These are phyloP conservation scores for Fomitopsis schrenkii DNA, from an alignment of 1,284 basidiomycete genomes.

Conservation along the genomic window DNA sequence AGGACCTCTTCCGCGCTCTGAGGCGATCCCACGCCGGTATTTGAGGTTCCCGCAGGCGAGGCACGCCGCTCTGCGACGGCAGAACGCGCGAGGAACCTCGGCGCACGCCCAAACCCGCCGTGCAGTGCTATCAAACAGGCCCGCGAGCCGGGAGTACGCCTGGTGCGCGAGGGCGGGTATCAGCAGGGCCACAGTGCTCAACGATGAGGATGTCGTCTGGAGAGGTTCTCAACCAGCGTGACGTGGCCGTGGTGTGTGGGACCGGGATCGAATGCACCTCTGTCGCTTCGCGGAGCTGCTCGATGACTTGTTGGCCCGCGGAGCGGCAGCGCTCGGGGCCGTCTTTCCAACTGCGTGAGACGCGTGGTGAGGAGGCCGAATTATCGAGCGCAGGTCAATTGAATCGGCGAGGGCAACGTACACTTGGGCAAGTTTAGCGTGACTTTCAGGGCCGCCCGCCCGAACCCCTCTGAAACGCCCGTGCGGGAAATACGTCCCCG, in stretches of 20 bases:
- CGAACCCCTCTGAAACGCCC: slow-evolving; percentile 22
- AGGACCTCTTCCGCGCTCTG: background rate
- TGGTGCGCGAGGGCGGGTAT: slow-evolving; percentile 8
- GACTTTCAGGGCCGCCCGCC: too few relatives aligned
- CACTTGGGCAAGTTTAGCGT: slow-evolving; percentile 22
- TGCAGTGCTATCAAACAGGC: slow-evolving; percentile 27
- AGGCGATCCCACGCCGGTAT: background rate
- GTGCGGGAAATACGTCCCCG: slow-evolving; percentile 39
- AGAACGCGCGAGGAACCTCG: slow-evolving; percentile 34
- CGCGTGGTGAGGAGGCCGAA: background rate
- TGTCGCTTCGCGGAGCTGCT: slow-evolving; percentile 15
- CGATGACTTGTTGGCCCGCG: slow-evolving; percentile 20
- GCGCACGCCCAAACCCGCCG: slow-evolving; percentile 37
- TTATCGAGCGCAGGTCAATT: background rate
- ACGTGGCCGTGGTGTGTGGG: background rate
- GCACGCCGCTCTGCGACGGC: slow-evolving; percentile 10
- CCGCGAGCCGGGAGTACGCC: slow-evolving; percentile 15
- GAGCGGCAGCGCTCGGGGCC: slow-evolving; percentile 17
- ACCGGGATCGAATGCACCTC: slow-evolving; percentile 5
- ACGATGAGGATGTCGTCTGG: background rate
- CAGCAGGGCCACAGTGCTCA: background rate
- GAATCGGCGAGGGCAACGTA: slow-evolving; percentile 4
- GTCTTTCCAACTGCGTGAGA: slow-evolving; percentile 20
- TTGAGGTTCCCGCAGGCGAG: background rate
- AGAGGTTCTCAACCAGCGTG: background rate